Conservation (phyloP, 78 protist genomes). For the Dictyostelium brefeldianum region DNA sequence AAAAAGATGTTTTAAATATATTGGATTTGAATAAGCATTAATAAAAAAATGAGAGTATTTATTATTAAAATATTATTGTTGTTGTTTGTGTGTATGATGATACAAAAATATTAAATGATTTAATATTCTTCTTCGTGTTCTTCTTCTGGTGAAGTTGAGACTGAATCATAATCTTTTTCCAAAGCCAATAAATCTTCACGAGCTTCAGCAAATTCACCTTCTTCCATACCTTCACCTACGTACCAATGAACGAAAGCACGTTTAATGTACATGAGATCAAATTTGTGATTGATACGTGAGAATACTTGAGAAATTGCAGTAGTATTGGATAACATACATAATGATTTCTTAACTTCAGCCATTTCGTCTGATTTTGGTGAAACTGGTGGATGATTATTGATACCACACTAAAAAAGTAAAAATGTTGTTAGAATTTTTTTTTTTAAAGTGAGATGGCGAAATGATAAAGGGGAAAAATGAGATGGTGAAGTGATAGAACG, state of each 20-base stretch:
- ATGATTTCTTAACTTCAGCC: slow-evolving; percentile 90
- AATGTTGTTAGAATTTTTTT: no score
- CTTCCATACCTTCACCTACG: slow-evolving; percentile 99
- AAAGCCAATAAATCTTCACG: slow-evolving; percentile 97
- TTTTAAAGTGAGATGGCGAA: no score
- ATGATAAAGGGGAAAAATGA: no score
- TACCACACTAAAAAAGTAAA: no score
- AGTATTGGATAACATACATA: slow-evolving; percentile 94
- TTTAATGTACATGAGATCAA: slow-evolving; percentile 99
- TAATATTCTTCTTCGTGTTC: slow-evolving; percentile 12
- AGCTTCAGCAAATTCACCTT: slow-evolving; percentile 98
- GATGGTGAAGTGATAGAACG: no score
- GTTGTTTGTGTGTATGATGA: no score
- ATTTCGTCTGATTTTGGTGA: slow-evolving; percentile 91
- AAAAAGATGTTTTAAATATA: no score
- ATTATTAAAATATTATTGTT: no score
- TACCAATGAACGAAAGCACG: slow-evolving; percentile 98
- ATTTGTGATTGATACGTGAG: slow-evolving; percentile 94
- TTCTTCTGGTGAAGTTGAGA: background rate
- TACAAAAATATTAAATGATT: background rate
- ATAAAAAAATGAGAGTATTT: no score
- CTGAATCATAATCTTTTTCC: slow-evolving; percentile 86
- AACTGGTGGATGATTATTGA: slow-evolving; percentile 94
- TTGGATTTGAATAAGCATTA: no score
- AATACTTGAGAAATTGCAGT: slow-evolving; percentile 97